These are phyloP conservation scores for Ustilago esculenta DNA, from an alignment of 1,284 basidiomycete genomes.

Conservation along the genomic window DNA sequence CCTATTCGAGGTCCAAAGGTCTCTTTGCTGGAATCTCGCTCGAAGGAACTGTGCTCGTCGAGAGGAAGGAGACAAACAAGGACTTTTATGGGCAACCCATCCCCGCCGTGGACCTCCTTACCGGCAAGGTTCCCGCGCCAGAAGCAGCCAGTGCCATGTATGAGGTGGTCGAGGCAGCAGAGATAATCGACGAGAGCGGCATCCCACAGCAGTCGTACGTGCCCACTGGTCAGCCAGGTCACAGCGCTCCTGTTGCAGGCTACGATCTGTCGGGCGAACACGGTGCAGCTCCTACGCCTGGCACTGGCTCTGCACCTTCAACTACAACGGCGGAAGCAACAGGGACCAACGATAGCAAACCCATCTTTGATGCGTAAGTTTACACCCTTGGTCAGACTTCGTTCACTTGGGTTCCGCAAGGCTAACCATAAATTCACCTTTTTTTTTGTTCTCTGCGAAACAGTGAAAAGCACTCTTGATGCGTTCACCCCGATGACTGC, in stretches of 20 bases:
- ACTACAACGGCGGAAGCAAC: neutral
- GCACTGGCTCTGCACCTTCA: neutral
- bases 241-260: conserved; percentile 3
- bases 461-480: conserved; percentile 9
- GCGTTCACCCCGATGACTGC: neutral
- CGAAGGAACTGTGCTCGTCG: conserved; percentile 93
- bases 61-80: conserved; percentile 79
- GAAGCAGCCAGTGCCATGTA: conserved; percentile 93
- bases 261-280: conserved; percentile 30
- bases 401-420: too few relatives aligned
- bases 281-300: neutral
- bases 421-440: too few relatives aligned
- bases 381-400: too few relatives aligned
- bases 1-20: conserved; percentile 93
- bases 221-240: conserved; percentile 68
- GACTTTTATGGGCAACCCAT: conserved; percentile 95
- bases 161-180: conserved; percentile 85
- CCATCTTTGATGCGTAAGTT: conserved; percentile 48
- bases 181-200: conserved; percentile 72
- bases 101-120: conserved; percentile 86
- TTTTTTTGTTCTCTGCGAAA: neutral
- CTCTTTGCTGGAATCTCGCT: conserved; percentile 93
- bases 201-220: conserved; percentile 83
- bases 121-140: conserved; percentile 91
- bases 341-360: conserved; percentile 10